Percentiles rank a stretch among this genome's conserved stretches.
Evolutionary conservation across 2,329 filamentous ascomycete genomes (phyloP).

Genomic region (Juglanconis sp.): DNA sequence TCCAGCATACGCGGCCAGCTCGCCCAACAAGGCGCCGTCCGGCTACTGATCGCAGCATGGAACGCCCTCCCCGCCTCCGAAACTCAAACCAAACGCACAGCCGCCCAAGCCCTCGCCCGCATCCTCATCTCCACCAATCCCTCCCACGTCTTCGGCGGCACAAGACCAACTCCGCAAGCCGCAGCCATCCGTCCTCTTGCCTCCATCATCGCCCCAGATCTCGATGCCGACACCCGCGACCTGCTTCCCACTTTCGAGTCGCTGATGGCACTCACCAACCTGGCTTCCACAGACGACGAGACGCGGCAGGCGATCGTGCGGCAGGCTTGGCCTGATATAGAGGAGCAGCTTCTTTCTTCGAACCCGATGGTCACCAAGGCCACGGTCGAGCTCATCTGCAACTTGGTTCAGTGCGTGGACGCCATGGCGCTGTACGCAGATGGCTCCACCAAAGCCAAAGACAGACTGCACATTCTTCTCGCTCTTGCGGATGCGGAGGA

Average conservation of each 20-base stretch:
- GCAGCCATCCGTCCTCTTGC: conserved; percentile 81
- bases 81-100: conserved; percentile 47
- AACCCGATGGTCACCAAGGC: conserved; percentile 78
- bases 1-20: conserved; percentile 72
- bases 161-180: conserved; percentile 68
- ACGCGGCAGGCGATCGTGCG: conserved; percentile 68
- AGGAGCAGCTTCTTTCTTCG: conserved; percentile 76
- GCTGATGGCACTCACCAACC: conserved; percentile 87
- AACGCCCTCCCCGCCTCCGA: conserved; percentile 56
- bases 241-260: conserved; percentile 87
- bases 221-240: conserved; percentile 63
- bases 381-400: conserved; percentile 85
- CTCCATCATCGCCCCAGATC: conserved; percentile 67
- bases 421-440: conserved; percentile 69
- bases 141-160: conserved; percentile 75
- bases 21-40: conserved; percentile 91
- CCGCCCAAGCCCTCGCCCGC: conserved; percentile 78
- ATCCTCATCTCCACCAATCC: conserved; percentile 87
- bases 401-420: conserved; percentile 70
- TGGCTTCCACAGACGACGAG: conserved; percentile 75
- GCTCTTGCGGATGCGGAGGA: conserved; percentile 88
- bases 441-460: conserved; percentile 61
- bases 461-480: conserved; percentile 77
- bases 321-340: conserved; percentile 69
- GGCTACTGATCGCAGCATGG: conserved; percentile 72